phyloP scores from a whole-genome alignment of 495 filamentous ascomycete species.

The Trichoderma reesei region DNA sequence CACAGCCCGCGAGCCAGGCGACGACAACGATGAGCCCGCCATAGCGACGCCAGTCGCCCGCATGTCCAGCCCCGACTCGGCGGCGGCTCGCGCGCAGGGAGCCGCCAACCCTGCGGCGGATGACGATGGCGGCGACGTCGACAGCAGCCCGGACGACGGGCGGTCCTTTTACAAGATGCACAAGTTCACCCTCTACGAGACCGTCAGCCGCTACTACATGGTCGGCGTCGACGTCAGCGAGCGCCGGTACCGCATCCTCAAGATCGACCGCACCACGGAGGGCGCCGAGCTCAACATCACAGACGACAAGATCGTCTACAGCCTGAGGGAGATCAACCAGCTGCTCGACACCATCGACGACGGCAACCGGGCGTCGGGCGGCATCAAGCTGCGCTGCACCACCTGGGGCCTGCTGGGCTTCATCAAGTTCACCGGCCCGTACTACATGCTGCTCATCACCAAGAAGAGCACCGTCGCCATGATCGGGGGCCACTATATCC shows the following conservation, averaged over 20 bases:
- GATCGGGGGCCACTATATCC: conserved; percentile 92
- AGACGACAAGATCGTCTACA: conserved; percentile 92
- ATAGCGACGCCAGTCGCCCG: conserved; percentile 55
- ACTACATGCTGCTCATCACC: conserved; percentile 94
- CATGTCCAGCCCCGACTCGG: conserved; percentile 46
- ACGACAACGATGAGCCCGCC: conserved; percentile 54
- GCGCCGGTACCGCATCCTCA: conserved; percentile 78
- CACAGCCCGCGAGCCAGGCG: conserved; percentile 30
- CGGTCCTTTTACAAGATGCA: conserved; percentile 80
- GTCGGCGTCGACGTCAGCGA: conserved; percentile 86
- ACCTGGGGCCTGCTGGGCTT: conserved; percentile 93
- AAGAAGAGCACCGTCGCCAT: conserved; percentile 93
- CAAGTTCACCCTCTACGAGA: conserved; percentile 93
- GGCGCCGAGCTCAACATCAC: conserved; percentile 70
- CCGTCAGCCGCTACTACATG: conserved; percentile 82
- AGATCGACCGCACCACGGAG: conserved; percentile 84
- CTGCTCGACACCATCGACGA: conserved; percentile 90
- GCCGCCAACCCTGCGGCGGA: conserved; percentile 27
- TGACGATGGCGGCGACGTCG: conserved; percentile 47
- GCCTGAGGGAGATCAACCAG: conserved; percentile 85
- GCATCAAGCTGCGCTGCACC: conserved; percentile 78
- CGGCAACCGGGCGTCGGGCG: conserved; percentile 86
- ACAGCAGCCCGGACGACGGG: not conserved
- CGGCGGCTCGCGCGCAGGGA: conserved; percentile 15
- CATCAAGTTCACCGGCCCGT: conserved; percentile 90